phyloP scores from a whole-genome alignment of 129 eudicot species.

The Saussurea involucrata region DNA sequence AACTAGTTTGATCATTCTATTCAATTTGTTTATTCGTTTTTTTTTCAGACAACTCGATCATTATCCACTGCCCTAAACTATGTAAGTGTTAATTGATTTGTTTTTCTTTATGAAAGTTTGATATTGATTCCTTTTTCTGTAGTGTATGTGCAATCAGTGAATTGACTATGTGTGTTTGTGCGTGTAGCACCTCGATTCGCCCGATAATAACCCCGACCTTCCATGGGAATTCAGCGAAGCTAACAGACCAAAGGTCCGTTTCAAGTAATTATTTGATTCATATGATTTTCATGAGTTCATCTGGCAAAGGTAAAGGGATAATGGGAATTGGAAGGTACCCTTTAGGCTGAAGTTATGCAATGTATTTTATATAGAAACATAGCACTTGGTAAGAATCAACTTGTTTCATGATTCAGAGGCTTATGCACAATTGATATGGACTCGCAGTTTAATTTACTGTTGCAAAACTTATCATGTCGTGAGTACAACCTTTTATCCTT shows the following conservation, averaged over 20 bases:
- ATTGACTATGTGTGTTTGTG: conserved; percentile 1
- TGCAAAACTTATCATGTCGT: not conserved
- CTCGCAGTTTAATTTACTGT: not conserved
- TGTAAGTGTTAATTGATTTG: conserved; percentile 36
- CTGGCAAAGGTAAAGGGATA: not conserved
- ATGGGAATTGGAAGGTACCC: not conserved
- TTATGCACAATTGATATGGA: not conserved
- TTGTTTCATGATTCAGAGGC: not conserved
- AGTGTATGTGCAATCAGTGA: not conserved
- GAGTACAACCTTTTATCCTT: not conserved
- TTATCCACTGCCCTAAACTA: conserved; percentile 76
- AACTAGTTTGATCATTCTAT: not conserved
- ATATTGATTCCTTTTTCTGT: not conserved
- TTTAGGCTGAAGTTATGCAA: not conserved
- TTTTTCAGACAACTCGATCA: conserved; percentile 51
- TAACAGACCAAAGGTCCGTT: conserved; percentile 53
- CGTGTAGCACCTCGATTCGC: conserved; percentile 65
- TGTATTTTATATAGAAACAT: not conserved
- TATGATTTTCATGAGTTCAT: not conserved
- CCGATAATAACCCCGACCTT: conserved; percentile 66
- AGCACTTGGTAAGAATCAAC: not conserved
- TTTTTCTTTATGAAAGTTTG: not conserved
- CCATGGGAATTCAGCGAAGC: conserved; percentile 57
- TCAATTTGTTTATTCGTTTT: not conserved
- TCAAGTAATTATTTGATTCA: not conserved